Evolutionary conservation across 2,329 filamentous ascomycete species (phyloP).

Genomic region (Gremmenia infestans): DNA sequence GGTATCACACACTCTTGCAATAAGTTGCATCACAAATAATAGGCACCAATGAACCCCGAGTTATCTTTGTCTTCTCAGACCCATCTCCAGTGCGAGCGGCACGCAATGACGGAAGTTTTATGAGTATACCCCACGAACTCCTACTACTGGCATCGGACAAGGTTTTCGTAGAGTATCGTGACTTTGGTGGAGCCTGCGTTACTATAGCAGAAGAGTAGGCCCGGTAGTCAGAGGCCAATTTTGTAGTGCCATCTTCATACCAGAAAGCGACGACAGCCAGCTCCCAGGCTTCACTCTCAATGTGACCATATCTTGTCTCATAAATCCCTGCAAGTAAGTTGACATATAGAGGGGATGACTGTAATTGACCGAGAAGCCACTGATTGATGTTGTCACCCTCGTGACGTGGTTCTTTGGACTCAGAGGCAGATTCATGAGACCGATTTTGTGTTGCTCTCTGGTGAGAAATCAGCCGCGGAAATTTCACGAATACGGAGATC

Average conservation of each 20-base stretch:
- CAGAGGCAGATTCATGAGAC: too few relatives aligned
- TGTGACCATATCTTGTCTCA: neutral
- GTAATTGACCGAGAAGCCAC: constrained; percentile 20
- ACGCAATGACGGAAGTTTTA: too few relatives aligned
- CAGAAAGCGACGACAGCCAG: constrained; percentile 14
- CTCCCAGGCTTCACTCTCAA: constrained; percentile 11
- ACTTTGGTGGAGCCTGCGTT: neutral
- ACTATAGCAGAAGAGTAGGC: constrained; percentile 2
- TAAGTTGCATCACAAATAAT: too few relatives aligned
- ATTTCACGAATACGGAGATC: constrained; percentile 20
- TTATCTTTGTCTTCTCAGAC: too few relatives aligned
- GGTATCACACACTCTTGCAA: too few relatives aligned
- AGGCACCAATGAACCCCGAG: too few relatives aligned
- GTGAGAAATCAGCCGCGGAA: constrained; percentile 13
- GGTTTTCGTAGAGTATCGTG: too few relatives aligned
- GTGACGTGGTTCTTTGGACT: too few relatives aligned
- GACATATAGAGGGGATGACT: constrained; percentile 19
- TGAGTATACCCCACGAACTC: too few relatives aligned
- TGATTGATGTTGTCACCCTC: constrained; percentile 14
- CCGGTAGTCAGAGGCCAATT: neutral
- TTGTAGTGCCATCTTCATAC: constrained; percentile 16
- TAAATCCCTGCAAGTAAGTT: constrained; percentile 15
- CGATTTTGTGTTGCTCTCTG: neutral
- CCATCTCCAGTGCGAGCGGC: too few relatives aligned
- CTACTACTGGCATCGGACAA: too few relatives aligned